These are phyloP conservation scores for Botrytis medusae DNA, from an alignment of 2,329 filamentous ascomycete species.

Conservation along the genomic window DNA sequence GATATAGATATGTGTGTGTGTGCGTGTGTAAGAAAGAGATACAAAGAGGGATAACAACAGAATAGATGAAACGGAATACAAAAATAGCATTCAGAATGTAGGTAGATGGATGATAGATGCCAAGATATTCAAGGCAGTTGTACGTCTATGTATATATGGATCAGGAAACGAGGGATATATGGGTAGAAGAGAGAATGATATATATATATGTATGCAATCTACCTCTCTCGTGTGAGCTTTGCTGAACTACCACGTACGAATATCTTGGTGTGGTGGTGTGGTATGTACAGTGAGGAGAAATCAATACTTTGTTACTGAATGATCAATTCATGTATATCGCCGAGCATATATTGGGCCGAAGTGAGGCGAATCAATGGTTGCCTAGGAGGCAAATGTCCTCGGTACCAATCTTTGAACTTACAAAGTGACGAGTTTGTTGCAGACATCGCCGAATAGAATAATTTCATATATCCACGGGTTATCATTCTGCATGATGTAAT, in stretches of 20 bases:
- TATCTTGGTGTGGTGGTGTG: background rate
- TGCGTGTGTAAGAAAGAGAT: fast-evolving
- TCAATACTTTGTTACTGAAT: background rate
- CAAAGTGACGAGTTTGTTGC: background rate
- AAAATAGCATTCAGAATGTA: background rate
- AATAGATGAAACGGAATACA: background rate
- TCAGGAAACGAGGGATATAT: too few species aligned
- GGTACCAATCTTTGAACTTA: background rate
- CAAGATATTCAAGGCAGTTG: background rate
- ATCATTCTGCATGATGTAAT: background rate
- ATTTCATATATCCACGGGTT: background rate
- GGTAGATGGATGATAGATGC: background rate
- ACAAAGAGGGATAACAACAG: background rate
- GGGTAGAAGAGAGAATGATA: background rate
- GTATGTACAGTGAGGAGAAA: background rate
- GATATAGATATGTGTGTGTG: too few species aligned
- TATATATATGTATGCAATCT: background rate
- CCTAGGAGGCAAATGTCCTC: background rate
- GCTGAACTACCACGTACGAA: background rate
- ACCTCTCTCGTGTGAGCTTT: background rate
- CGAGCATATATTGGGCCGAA: background rate
- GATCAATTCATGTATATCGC: background rate
- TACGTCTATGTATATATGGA: too few species aligned
- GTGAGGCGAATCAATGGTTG: background rate
- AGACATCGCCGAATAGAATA: background rate